A percentile compares a stretch with the other conserved stretches of the same genome.
These are phyloP conservation scores for Torulaspora indica DNA, from an alignment of 805 yeast species.

Conservation along the genomic window DNA sequence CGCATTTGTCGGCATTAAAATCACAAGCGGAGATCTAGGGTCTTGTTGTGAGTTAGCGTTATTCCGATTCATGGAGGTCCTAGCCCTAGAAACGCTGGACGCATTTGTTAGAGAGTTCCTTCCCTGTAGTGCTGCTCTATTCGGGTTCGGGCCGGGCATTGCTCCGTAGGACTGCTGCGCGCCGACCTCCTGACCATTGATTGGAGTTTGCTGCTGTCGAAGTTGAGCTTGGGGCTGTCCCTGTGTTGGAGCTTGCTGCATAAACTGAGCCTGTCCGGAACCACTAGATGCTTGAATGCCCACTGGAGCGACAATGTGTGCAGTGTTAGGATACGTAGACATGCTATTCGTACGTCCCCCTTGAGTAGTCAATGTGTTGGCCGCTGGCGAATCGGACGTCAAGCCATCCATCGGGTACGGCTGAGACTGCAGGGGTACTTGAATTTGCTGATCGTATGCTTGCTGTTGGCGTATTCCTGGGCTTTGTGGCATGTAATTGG, in stretches of 20 bases:
- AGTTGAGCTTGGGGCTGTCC: slow-evolving; percentile 4
- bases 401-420: slow-evolving; percentile 9
- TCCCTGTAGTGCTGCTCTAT: slow-evolving; percentile 9
- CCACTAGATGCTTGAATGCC: neutral
- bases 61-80: slow-evolving; percentile 16
- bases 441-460: slow-evolving; percentile 8
- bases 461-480: slow-evolving; percentile 5
- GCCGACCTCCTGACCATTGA: neutral
- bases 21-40: slow-evolving; percentile 46
- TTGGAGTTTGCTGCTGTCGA: slow-evolving; percentile 7
- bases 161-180: neutral
- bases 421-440: slow-evolving; percentile 6
- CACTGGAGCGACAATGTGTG: neutral
- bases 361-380: slow-evolving; percentile 13
- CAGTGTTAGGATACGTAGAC: slow-evolving; percentile 10
- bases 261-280: neutral
- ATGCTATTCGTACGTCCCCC: slow-evolving; percentile 10
- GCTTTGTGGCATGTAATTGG: slow-evolving; percentile 2
- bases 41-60: slow-evolving; percentile 32
- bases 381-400: slow-evolving; percentile 10
- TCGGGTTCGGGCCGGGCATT: slow-evolving; percentile 5
- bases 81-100: slow-evolving; percentile 14
- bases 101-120: slow-evolving; percentile 17
- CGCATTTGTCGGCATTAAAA: slow-evolving; percentile 52
- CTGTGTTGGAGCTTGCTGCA: neutral